Evolutionary conservation across 164 flowering plant genomes (phyloP).

Genomic region (Vitis vinifera): DNA sequence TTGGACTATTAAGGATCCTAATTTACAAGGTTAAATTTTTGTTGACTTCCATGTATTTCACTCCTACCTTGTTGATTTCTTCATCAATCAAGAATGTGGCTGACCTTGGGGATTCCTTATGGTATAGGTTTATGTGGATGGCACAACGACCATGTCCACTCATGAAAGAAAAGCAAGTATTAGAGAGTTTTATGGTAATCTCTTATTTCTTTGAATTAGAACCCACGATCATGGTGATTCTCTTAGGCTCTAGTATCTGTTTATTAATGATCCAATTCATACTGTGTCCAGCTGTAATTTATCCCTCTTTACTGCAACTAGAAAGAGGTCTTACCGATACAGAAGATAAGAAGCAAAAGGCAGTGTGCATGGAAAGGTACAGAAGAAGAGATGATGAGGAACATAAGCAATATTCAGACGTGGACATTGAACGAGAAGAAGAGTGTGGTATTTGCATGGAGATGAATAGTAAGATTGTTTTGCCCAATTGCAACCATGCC

Average conservation of each 20-base stretch:
- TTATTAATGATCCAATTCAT: conserved; percentile 1
- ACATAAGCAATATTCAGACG: conserved; percentile 39
- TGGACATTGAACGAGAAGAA: conserved; percentile 84
- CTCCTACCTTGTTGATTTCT: background rate
- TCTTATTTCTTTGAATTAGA: background rate
- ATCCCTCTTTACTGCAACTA: conserved; percentile 87
- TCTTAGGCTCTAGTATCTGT: background rate
- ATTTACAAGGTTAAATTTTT: conserved; percentile 55
- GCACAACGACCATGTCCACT: conserved; percentile 71
- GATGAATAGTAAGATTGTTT: conserved; percentile 70
- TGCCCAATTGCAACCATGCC: conserved; percentile 88
- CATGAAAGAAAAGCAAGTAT: conserved; percentile 80
- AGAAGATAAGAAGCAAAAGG: conserved; percentile 80
- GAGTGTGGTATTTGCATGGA: conserved; percentile 99
- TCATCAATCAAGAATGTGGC: conserved; percentile 1
- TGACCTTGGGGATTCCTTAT: background rate
- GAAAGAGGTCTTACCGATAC: conserved; percentile 74
- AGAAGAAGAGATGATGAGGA: conserved; percentile 68
- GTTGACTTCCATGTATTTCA: background rate
- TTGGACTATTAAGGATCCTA: conserved; percentile 69
- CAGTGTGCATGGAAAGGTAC: conserved; percentile 70
- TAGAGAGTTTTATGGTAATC: conserved; percentile 72
- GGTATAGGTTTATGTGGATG: conserved; percentile 68
- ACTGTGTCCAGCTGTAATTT: conserved; percentile 63
- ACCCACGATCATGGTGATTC: background rate